Percentiles rank a stretch among this genome's conserved stretches.
These are phyloP conservation scores for Nicotiana obtusifolia DNA, from an alignment of 257 asterid genomes.

Conservation along the genomic window DNA sequence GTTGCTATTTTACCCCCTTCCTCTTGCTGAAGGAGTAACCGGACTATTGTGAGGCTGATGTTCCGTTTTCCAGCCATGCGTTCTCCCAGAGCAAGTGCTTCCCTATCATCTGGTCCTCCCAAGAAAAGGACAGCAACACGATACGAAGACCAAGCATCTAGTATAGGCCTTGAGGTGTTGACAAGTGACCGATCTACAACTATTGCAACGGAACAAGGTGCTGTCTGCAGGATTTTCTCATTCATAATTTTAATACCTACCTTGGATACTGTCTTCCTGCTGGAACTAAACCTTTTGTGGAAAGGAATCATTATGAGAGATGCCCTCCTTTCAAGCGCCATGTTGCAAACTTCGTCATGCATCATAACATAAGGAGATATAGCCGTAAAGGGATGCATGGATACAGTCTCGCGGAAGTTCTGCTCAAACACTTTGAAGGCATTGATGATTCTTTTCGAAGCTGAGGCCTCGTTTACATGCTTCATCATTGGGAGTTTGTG, in stretches of 20 bases:
- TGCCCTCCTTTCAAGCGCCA: constrained; percentile 23
- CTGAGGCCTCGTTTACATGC: constrained; percentile 8
- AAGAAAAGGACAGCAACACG: constrained; percentile 30
- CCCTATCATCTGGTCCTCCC: constrained; percentile 38
- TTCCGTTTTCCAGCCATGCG: constrained; percentile 14
- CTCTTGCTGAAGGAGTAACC: constrained; percentile 2
- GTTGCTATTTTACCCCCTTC: not conserved
- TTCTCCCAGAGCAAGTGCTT: constrained; percentile 30
- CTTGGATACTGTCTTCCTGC: not conserved
- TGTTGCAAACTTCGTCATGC: constrained; percentile 29
- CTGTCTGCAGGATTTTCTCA: constrained; percentile 15
- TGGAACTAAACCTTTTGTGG: constrained; percentile 13
- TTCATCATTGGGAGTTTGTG: constrained; percentile 23
- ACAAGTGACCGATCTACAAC: constrained; percentile 17
- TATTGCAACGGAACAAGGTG: constrained; percentile 30
- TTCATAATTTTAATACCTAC: constrained; percentile 18
- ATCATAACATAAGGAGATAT: constrained; percentile 25
- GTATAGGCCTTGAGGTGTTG: not conserved
- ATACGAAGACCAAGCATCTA: not conserved
- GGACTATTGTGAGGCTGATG: constrained; percentile 19
- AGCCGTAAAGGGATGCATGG: constrained; percentile 25
- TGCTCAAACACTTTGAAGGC: constrained; percentile 26
- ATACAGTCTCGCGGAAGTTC: constrained; percentile 9
- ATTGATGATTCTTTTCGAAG: constrained; percentile 28
- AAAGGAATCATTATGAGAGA: constrained; percentile 27